Evolutionary conservation across 2,329 filamentous ascomycete species (phyloP), one percentile per base, ranked within the genome.

Genomic region (Calonectria pteridis): DNA sequence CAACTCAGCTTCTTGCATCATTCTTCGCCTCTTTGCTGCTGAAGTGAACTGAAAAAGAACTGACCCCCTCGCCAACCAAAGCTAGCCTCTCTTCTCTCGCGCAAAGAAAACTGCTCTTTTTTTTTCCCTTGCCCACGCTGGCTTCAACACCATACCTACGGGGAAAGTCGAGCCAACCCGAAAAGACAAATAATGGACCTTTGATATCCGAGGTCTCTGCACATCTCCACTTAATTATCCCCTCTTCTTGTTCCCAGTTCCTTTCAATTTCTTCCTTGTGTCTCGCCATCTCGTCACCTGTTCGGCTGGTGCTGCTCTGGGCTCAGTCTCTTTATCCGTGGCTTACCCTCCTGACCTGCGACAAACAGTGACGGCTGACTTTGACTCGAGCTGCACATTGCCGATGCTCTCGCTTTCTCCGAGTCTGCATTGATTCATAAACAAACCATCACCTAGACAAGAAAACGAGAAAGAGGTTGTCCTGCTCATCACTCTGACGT

Each of bases 151-250:
- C 59, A 33, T 55, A 35, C 50, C 65, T 29, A 35, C 40, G 29
- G 35, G 23, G 55, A 64, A 58, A 46, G 26, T 40, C 16, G 37
- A 64, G 23, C 67, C 53, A 62, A 53, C 31, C 37, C 59, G 40
- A 43, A 50, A n/a, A 67, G 63, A 62, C 46, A 46, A 71, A 55
- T 40, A 73, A 76, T 73, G 73, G 73, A 68, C 66, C 65, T 72
- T 28, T 75, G 68, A 72, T 69, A 68, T 71, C 67, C 63, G 63
- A 58, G 33, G 65, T 53, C 35, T 62, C 62, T 66, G 68, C 46
- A 49, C 76, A 77, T 78, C 77, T 78, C 77, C 77, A 79, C 77
- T 77, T 72, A 62, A 71, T 58, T 58, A 72, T 78, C 76, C 55
- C 70, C 70, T 62, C 70, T 46, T 64, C 55, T 26, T 53, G 31